Base-by-base conservation (phyloP, 257 asterid species). In the Plantago elongata region DNA sequence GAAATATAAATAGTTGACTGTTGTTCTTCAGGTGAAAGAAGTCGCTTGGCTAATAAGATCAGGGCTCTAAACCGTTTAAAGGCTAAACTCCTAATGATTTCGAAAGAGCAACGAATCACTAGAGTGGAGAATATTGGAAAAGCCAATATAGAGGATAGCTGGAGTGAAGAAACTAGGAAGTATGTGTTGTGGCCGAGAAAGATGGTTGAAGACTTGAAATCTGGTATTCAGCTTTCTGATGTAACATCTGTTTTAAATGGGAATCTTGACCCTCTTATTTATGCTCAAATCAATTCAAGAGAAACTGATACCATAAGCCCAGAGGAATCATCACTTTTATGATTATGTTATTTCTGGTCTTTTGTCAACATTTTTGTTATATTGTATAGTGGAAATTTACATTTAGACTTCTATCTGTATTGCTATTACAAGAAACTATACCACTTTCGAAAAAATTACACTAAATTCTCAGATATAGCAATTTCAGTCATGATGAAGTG, bases 61-160 rank as follows among this genome's bases (percentile, higher is more conserved):
- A 89, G 84, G 76, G 94, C 95, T 34, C 75, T 89, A 9, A 82
- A 89, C 70, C 91, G 94, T 16, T 70, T 89, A 51, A 89, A 86
- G 75, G 90, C 95, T 45, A 89, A 78, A 49, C 90, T 89, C 49
- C 85, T 86, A 47, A 56, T 74, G 3, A 46, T 79, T 14, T 13
- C 77, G 83, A 71, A 61, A 68, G 83, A 75, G 44, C 84, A 79
- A 55, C 73, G 84, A 56, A 43, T 78, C 22, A 63, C 79, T 5
- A 61, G 61, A 15, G 65, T 79, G 13, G 67, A 77, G 47, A 60
- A 67, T 72, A 72, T 84, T 56, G 55, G 69, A 46, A 71, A 63
- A 54, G 76, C 54, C 47, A 77, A 50, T 61, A 27, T 68, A 38
- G 58, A 34, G 66, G 78, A 77, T 54, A 13, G 50, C 12, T 74